phyloP scores from a whole-genome alignment of 1,139 yeast species.

The Petasospora rhodanensis region DNA sequence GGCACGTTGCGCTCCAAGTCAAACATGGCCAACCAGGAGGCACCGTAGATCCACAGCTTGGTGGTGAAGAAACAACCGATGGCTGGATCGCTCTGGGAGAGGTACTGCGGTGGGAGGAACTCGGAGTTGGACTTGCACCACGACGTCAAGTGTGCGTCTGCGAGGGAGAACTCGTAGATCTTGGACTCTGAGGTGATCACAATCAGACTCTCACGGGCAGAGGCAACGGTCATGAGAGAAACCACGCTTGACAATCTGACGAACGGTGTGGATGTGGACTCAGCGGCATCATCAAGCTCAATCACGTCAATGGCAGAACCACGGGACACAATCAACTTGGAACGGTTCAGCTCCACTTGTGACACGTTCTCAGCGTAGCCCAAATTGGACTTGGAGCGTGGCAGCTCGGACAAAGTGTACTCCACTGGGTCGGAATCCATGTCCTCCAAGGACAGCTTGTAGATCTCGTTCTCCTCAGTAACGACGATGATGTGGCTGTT shows the following conservation, averaged over 20 bases:
- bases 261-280: constrained; percentile 31
- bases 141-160: constrained; percentile 45
- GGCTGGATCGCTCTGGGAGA: constrained; percentile 61
- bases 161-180: constrained; percentile 60
- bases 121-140: constrained; percentile 85
- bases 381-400: constrained; percentile 29
- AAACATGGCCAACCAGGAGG: constrained; percentile 77
- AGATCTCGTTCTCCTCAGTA: constrained; percentile 63
- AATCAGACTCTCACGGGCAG: constrained; percentile 44
- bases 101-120: constrained; percentile 62
- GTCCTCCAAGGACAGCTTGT: constrained; percentile 35
- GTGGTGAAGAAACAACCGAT: constrained; percentile 58
- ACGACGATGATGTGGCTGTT: constrained; percentile 49
- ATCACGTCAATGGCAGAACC: constrained; percentile 56
- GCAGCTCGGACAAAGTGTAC: constrained; percentile 33
- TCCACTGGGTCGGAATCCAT: constrained; percentile 39
- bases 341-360: constrained; percentile 41
- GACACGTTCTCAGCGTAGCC: constrained; percentile 44
- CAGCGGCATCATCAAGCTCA: constrained; percentile 29
- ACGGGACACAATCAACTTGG: constrained; percentile 51
- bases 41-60: constrained; percentile 80
- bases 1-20: constrained; percentile 65
- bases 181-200: constrained; percentile 73
- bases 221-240: constrained; percentile 57
- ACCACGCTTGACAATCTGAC: constrained; percentile 56